A percentile compares a stretch with the other conserved stretches of the same genome.
phyloP scores from a whole-genome alignment of 345 rosid genomes.

The Hibiscus mutabilis region DNA sequence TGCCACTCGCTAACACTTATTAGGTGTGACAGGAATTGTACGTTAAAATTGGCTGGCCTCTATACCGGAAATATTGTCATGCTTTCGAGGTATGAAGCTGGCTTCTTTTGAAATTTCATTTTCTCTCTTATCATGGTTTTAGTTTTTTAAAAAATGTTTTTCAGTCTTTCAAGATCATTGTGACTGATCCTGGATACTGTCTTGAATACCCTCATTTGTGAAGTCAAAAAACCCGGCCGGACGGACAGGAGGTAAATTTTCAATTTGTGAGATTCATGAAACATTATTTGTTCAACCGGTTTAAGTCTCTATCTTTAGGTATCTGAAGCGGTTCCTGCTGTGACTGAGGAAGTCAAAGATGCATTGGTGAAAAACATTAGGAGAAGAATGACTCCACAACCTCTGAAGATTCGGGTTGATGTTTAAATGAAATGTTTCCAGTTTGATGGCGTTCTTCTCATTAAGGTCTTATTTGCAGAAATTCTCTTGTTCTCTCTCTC shows the following conservation, averaged over 20 bases:
- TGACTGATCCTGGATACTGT: slow-evolving; percentile 90
- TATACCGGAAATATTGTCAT: slow-evolving; percentile 87
- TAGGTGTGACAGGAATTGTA: slow-evolving; percentile 61
- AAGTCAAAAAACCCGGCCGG: slow-evolving; percentile 80
- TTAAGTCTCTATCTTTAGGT: slow-evolving; percentile 35
- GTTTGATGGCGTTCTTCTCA: slow-evolving; percentile 96
- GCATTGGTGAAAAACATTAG: slow-evolving; percentile 75
- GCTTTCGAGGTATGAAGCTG: slow-evolving; percentile 84
- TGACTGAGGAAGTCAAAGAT: slow-evolving; percentile 83
- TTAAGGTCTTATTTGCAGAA: slow-evolving; percentile 46
- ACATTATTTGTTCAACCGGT: background rate
- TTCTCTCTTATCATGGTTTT: background rate
- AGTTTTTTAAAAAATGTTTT: background rate
- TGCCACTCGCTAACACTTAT: background rate
- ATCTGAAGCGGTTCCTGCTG: slow-evolving; percentile 73
- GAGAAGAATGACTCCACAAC: slow-evolving; percentile 98
- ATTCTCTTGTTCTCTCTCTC: background rate
- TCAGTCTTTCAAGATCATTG: slow-evolving; percentile 92
- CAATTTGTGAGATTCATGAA: background rate
- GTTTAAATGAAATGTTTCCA: slow-evolving; percentile 96
- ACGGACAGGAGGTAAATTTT: slow-evolving; percentile 77
- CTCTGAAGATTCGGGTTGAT: slow-evolving; percentile 90
- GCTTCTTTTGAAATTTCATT: background rate
- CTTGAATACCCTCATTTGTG: slow-evolving; percentile 71
- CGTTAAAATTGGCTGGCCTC: slow-evolving; percentile 83